Conservation (phyloP, 345 rosid species). For the Anacardium occidentale region DNA sequence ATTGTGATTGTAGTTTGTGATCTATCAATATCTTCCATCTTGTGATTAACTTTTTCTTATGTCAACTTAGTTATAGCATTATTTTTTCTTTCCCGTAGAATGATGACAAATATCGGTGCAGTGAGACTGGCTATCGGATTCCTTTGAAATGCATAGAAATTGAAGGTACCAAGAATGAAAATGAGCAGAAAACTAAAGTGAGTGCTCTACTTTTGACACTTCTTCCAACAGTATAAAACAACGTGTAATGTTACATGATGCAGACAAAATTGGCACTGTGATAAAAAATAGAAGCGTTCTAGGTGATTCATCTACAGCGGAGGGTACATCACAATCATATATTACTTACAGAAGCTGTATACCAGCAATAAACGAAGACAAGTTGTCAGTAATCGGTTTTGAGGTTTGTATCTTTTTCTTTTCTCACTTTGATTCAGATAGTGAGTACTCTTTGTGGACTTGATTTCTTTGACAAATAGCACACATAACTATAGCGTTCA, state of each 20-base stretch:
- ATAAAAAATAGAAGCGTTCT: constrained; percentile 41
- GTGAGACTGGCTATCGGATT: constrained; percentile 94
- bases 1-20: neutral
- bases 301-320: constrained; percentile 39
- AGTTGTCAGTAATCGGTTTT: constrained; percentile 72
- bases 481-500: neutral
- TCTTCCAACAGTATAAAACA: constrained; percentile 15
- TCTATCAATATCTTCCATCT: neutral
- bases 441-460: neutral
- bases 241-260: constrained; percentile 21
- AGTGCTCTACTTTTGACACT: constrained; percentile 37
- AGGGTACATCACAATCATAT: constrained; percentile 47
- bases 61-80: constrained; percentile 9
- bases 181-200: constrained; percentile 36
- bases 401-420: constrained; percentile 52
- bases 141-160: constrained; percentile 70
- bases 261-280: constrained; percentile 20
- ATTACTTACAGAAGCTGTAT: constrained; percentile 90
- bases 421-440: constrained; percentile 9
- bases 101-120: constrained; percentile 72
- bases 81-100: constrained; percentile 40
- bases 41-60: neutral
- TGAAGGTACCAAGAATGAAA: constrained; percentile 24
- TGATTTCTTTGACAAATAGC: constrained; percentile 5
- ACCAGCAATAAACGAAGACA: constrained; percentile 63